Evolutionary conservation across 139 green algal genomes (phyloP), one percentile per base, ranked within the genome.

Genomic region (Edaphochlamys debaryana): DNA sequence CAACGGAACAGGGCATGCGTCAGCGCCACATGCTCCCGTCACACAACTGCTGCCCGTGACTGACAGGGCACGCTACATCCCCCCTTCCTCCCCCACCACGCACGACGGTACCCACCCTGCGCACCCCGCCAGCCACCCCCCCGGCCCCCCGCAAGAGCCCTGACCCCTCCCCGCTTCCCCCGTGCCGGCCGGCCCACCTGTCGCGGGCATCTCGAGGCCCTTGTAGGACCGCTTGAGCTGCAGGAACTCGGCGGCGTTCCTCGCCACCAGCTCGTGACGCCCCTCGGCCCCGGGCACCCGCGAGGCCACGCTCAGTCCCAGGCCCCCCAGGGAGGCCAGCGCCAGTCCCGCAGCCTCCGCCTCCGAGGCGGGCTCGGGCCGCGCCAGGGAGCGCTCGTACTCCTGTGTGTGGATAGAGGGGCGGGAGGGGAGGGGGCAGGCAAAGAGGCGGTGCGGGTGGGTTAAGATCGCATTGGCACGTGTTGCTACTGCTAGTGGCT

Each of bases 151-250:
- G n/a, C n/a, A n/a, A n/a, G n/a, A n/a, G n/a, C n/a, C n/a, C n/a
- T n/a, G n/a, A n/a, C n/a, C n/a, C n/a, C n/a, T n/a, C n/a, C n/a
- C n/a, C n/a, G n/a, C n/a, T n/a, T n/a, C n/a, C n/a, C n/a, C n/a
- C n/a, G n/a, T n/a, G n/a, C n/a, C n/a, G n/a, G n/a, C n/a, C n/a
- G n/a, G 68, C 32, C 77, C 86, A 17, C 93, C 94, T 20, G 87
- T 89, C 7, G 90, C 67, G 4, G 93, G 93, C 17, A 94, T 89
- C 80, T 97, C 95, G 77, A 98, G 79, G 0, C 95, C 95, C 79
- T 85, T 89, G 81, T 91, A 98, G 30, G 50, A 93, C n/a, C 95
- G 80, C 48, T 88, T 88, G 30, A 88, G 60, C n/a, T 71, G 34
- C 68, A 97, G 75, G 72, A 93, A 98, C 81, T 96, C 89, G 1